Conservation (phyloP, 257 asterid genomes). For the Scutellaria baicalensis region DNA sequence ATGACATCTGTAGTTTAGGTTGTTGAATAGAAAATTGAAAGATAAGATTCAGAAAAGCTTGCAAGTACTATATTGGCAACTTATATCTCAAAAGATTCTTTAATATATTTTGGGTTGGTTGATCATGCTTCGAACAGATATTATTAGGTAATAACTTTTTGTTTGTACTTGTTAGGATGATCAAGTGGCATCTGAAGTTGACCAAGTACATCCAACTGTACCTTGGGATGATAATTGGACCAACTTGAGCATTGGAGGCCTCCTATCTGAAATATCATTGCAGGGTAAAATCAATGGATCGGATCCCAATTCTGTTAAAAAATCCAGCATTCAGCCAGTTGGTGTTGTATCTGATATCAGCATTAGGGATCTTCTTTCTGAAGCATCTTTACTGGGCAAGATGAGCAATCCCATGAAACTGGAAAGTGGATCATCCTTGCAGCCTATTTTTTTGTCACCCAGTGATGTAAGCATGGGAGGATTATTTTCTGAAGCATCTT, state of each 20-base stretch:
- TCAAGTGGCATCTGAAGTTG: conserved; percentile 26
- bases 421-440: conserved; percentile 28
- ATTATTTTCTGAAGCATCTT: conserved; percentile 52
- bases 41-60: not conserved
- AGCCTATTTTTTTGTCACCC: conserved; percentile 31
- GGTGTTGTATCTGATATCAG: conserved; percentile 38
- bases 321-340: conserved; percentile 31
- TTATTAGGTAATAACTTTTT: not conserved
- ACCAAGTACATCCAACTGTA: conserved; percentile 16
- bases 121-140: conserved; percentile 8
- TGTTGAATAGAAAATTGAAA: not conserved
- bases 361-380: conserved; percentile 41
- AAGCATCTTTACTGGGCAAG: conserved; percentile 43
- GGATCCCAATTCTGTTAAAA: conserved; percentile 29
- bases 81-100: not conserved
- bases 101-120: not conserved
- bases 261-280: conserved; percentile 72
- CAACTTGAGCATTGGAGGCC: conserved; percentile 78
- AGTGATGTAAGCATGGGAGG: conserved; percentile 49
- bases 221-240: conserved; percentile 79
- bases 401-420: conserved; percentile 16
- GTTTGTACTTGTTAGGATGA: conserved; percentile 39
- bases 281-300: conserved; percentile 42
- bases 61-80: not conserved
- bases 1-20: not conserved